Conservation (phyloP, 805 yeast species). For the Yamadazyma endophytica region DNA sequence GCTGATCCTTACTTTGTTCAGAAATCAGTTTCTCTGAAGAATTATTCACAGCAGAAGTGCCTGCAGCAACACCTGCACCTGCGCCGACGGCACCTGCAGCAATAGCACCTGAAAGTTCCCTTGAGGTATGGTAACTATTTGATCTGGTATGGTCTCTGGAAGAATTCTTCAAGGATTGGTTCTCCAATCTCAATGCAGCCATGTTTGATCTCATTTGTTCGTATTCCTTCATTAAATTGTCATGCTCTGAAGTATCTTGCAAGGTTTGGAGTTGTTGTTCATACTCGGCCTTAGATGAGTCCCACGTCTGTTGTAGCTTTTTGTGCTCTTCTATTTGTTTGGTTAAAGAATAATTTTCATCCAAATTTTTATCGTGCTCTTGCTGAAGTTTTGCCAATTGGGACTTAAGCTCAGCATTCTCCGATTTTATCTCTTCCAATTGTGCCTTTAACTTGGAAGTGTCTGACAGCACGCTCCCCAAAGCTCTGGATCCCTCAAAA, state of each 20-base stretch:
- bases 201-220: slow-evolving; percentile 25
- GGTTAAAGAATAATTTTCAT: slow-evolving; percentile 6
- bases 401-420: slow-evolving; percentile 4
- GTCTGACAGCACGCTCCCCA: too few relatives aligned
- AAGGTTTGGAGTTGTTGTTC: slow-evolving; percentile 4
- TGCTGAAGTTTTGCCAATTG: slow-evolving; percentile 5
- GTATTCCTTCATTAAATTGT: slow-evolving; percentile 17
- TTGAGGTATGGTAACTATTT: slow-evolving; percentile 7
- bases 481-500: too few relatives aligned
- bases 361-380: slow-evolving; percentile 5
- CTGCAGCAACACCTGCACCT: slow-evolving; percentile 3
- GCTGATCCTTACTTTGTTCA: neutral
- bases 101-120: slow-evolving; percentile 4
- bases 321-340: slow-evolving; percentile 5
- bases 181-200: slow-evolving; percentile 35
- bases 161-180: slow-evolving; percentile 29
- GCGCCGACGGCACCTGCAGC: slow-evolving; percentile 1
- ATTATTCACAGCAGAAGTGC: slow-evolving; percentile 1
- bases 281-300: slow-evolving; percentile 3
- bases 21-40: neutral
- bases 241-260: slow-evolving; percentile 5
- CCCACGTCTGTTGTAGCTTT: slow-evolving; percentile 6
- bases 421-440: neutral
- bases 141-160: slow-evolving; percentile 9
- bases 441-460: too few relatives aligned